These are phyloP conservation scores for Podaxis rugospora DNA, from an alignment of 768 basidiomycete species.

Conservation along the genomic window DNA sequence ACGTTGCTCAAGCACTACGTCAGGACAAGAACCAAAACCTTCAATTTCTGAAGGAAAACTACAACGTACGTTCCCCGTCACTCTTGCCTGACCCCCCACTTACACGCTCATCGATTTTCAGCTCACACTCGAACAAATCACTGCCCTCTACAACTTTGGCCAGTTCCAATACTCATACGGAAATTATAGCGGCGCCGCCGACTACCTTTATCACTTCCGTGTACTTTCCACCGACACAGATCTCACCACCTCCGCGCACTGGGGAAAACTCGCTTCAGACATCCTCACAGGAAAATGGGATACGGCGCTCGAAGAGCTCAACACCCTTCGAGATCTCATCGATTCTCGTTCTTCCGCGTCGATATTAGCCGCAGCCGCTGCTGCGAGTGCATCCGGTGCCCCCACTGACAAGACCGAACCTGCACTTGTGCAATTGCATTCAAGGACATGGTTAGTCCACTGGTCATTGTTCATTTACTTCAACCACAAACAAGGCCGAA, in stretches of 20 bases:
- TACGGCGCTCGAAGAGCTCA: slow-evolving; percentile 90
- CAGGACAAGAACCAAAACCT: slow-evolving; percentile 98
- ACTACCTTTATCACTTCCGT: slow-evolving; percentile 98
- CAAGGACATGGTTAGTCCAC: slow-evolving; percentile 93
- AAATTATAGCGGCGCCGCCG: slow-evolving; percentile 93
- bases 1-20: slow-evolving; percentile 89
- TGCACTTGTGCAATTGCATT: slow-evolving; percentile 85
- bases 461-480: slow-evolving; percentile 99
- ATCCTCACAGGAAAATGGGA: slow-evolving; percentile 96
- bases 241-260: slow-evolving; percentile 93
- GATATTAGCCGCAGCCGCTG: slow-evolving; percentile 32
- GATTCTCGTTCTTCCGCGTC: slow-evolving; percentile 68
- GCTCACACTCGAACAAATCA: slow-evolving; percentile 95
- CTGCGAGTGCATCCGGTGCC: slow-evolving; percentile 18
- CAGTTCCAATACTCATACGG: slow-evolving; percentile 99
- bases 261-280: slow-evolving; percentile 97
- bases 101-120: slow-evolving; percentile 26
- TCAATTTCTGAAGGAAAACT: slow-evolving; percentile 90
- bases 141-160: slow-evolving; percentile 94
- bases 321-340: slow-evolving; percentile 89
- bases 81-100: not conserved
- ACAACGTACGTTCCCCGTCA: slow-evolving; percentile 52
- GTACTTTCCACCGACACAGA: slow-evolving; percentile 92
- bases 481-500: slow-evolving; percentile 90
- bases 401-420: slow-evolving; percentile 44